Conservation (phyloP, 225 moss, liverwort and hornwort species). For the Polytrichum formosum region DNA sequence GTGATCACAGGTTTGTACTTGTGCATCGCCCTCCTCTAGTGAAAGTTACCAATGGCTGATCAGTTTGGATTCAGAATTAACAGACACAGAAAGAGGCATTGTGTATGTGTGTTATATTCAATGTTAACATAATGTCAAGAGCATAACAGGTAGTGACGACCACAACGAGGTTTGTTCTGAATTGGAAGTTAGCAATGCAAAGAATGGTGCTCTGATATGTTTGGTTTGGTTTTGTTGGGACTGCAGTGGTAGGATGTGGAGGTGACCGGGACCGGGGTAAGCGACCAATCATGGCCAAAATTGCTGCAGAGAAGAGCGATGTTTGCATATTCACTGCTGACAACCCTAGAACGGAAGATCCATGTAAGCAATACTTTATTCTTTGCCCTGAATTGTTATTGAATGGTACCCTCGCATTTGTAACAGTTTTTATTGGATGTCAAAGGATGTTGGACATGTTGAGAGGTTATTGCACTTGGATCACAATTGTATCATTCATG, state of each 20-base stretch:
- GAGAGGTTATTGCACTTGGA: not conserved
- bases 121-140: not conserved
- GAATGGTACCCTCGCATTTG: too few species aligned
- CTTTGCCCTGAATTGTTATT: too few species aligned
- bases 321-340: slow-evolving; percentile 91
- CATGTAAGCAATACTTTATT: slow-evolving; percentile 39
- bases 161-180: not conserved
- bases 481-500: not conserved
- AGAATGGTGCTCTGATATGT: slow-evolving; percentile 1
- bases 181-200: not conserved
- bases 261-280: slow-evolving; percentile 96
- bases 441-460: slow-evolving; percentile 5
- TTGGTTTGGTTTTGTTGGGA: slow-evolving; percentile 11
- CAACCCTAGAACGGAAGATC: slow-evolving; percentile 92
- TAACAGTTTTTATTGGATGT: too few species aligned
- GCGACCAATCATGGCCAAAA: slow-evolving; percentile 95
- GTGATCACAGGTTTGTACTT: slow-evolving; percentile 72
- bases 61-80: not conserved
- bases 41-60: too few species aligned
- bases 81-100: not conserved
- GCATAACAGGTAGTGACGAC: not conserved
- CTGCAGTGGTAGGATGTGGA: slow-evolving; percentile 91
- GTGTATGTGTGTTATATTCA: too few species aligned
- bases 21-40: too few species aligned
- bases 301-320: slow-evolving; percentile 95